These are phyloP conservation scores for Neostapfia colusana DNA, from an alignment of 176 grass and related monocot genomes.

Conservation along the genomic window DNA sequence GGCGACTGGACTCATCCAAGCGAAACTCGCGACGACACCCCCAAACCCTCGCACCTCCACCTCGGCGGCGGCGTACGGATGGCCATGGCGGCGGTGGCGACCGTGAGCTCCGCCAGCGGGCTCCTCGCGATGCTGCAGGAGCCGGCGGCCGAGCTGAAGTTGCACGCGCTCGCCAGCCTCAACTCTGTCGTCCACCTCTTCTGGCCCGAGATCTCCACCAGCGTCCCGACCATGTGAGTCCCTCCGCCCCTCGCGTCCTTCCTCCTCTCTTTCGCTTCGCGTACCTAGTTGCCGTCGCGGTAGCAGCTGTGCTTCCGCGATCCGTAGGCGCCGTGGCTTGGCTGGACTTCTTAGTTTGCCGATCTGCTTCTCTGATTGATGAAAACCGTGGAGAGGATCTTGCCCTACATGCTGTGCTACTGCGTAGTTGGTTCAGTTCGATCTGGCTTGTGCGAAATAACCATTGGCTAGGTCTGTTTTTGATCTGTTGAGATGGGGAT, in stretches of 20 bases:
- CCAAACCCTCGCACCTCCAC: conserved; percentile 36
- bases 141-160: conserved; percentile 81
- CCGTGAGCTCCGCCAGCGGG: conserved; percentile 89
- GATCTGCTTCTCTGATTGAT: conserved; percentile 8
- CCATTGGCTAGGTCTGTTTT: conserved; percentile 4
- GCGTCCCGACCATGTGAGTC: conserved; percentile 89
- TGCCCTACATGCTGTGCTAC: not conserved
- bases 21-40: conserved; percentile 26
- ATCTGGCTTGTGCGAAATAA: conserved; percentile 13
- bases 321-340: conserved; percentile 7
- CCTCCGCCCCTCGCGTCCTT: not conserved
- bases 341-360: not conserved
- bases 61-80: conserved; percentile 33
- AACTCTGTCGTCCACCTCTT: conserved; percentile 93
- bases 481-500: conserved; percentile 25
- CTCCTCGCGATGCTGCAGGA: conserved; percentile 93
- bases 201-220: conserved; percentile 99
- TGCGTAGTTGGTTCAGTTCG: conserved; percentile 30
- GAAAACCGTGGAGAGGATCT: not conserved
- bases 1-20: conserved; percentile 44
- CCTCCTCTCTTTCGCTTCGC: not conserved
- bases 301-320: conserved; percentile 21
- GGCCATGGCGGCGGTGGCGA: conserved; percentile 57
- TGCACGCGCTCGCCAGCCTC: conserved; percentile 82
- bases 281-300: not conserved